A percentile compares a stretch with the other conserved stretches of the same genome.
phyloP scores from a whole-genome alignment of 139 green algal species.

The Cymbomonas tetramitiformis region DNA sequence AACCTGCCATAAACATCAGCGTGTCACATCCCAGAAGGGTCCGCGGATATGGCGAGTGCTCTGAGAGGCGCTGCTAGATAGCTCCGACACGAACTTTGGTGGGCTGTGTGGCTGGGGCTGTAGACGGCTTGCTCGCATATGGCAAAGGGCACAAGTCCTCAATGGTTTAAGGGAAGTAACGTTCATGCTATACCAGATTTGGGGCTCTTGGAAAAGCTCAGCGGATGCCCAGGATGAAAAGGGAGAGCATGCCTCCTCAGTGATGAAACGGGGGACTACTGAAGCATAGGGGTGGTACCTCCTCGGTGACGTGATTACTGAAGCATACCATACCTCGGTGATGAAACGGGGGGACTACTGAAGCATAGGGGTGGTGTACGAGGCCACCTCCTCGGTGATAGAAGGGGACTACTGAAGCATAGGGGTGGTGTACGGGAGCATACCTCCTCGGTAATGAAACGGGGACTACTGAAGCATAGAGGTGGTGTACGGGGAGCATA shows the following conservation, averaged over 20 bases:
- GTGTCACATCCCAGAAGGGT: neutral
- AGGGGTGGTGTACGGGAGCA: neutral
- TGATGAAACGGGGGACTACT: neutral
- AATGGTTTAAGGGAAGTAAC: conserved; percentile 1
- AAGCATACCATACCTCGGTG: too few relatives aligned
- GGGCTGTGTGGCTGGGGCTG: neutral
- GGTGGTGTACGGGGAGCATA: neutral
- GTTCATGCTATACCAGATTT: neutral
- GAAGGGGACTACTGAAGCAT: neutral
- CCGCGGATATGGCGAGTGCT: neutral
- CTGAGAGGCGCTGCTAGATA: neutral
- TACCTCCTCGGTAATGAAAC: neutral
- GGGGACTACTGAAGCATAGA: neutral
- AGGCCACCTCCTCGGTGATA: neutral
- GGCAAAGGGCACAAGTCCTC: neutral
- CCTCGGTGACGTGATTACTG: neutral
- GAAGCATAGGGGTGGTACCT: neutral
- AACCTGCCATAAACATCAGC: conserved; percentile 47
- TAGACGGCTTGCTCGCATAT: conserved; percentile 12
- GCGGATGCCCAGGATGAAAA: too few relatives aligned
- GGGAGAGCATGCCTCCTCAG: neutral
- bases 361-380: neutral
- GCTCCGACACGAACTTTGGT: conserved; percentile 9
- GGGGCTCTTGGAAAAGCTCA: too few relatives aligned
- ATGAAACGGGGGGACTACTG: neutral